Conservation (phyloP, 2,329 filamentous ascomycete species). For the Diatrype stigma region DNA sequence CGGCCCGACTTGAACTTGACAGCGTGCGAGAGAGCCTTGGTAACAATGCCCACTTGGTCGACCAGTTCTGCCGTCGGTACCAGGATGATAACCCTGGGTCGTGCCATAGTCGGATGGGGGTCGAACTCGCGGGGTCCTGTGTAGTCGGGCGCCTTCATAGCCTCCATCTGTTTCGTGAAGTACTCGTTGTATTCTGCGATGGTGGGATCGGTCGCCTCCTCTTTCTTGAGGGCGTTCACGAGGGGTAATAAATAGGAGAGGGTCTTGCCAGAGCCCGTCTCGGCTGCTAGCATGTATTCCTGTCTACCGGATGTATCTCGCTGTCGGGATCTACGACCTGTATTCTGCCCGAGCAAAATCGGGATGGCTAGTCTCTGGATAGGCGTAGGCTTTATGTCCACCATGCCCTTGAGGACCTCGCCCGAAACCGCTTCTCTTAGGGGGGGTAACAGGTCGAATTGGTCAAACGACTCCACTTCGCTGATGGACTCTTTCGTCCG, state of each 20-base stretch:
- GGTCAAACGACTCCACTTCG: conserved; percentile 72
- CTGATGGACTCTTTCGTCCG: conserved; percentile 38
- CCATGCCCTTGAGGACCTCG: conserved; percentile 71
- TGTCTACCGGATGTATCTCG: conserved; percentile 31
- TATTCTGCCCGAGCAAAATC: conserved; percentile 60
- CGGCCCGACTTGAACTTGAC: conserved; percentile 83
- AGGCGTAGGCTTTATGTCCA: conserved; percentile 76
- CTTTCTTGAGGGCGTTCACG: conserved; percentile 78
- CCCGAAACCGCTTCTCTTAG: conserved; percentile 67
- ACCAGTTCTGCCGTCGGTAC: conserved; percentile 93
- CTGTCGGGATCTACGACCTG: conserved; percentile 30
- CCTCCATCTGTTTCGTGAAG: conserved; percentile 51
- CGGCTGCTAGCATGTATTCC: conserved; percentile 81
- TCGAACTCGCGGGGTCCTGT: conserved; percentile 64
- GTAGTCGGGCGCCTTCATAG: conserved; percentile 48
- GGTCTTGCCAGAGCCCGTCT: conserved; percentile 97
- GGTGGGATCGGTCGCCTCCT: conserved; percentile 58
- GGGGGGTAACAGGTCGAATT: conserved; percentile 69
- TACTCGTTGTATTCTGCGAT: conserved; percentile 55
- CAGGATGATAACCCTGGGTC: conserved; percentile 79
- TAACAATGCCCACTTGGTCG: conserved; percentile 74
- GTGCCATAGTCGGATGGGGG: conserved; percentile 68
- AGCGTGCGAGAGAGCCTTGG: conserved; percentile 78
- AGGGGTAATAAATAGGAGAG: conserved; percentile 84
- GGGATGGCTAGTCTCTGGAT: conserved; percentile 89